phyloP scores from a whole-genome alignment of 257 asterid genomes.

The Thymus mandschuricus region DNA sequence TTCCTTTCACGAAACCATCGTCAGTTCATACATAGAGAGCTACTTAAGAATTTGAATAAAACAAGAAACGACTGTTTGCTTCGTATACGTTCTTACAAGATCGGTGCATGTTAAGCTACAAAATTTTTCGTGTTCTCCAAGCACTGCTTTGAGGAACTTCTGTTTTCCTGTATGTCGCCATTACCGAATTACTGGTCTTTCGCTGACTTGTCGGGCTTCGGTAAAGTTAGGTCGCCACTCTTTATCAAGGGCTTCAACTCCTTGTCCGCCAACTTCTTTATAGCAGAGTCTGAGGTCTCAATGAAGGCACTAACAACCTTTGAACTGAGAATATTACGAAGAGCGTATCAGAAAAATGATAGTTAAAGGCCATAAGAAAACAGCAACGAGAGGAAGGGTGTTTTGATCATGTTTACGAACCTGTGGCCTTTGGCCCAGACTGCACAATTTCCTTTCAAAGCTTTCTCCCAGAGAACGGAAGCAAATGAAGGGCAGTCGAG shows the following conservation, averaged over 20 bases:
- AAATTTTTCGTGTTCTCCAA: conserved; percentile 30
- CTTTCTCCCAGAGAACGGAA: conserved; percentile 68
- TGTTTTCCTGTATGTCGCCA: conserved; percentile 4
- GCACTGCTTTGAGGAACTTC: neutral
- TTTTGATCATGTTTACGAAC: conserved; percentile 36
- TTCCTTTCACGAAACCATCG: neutral
- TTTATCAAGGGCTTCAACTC: conserved; percentile 74
- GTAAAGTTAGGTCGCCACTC: conserved; percentile 59
- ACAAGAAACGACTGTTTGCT: neutral
- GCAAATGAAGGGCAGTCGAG: conserved; percentile 84
- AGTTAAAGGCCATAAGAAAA: neutral
- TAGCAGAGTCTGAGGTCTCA: conserved; percentile 58
- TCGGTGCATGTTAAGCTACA: conserved; percentile 31
- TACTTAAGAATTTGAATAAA: neutral
- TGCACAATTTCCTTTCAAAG: conserved; percentile 72
- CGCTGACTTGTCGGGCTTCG: conserved; percentile 30
- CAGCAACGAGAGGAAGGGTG: neutral
- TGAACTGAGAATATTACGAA: conserved; percentile 42
- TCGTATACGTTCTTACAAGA: neutral
- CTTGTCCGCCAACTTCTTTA: conserved; percentile 54
- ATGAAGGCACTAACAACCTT: conserved; percentile 65
- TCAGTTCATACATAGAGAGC: conserved; percentile 1
- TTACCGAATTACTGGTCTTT: conserved; percentile 30
- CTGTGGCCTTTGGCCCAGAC: conserved; percentile 85
- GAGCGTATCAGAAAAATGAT: conserved; percentile 8